Base-by-base conservation (phyloP, 768 basidiomycete genomes). In the Boletellus emodensis region DNA sequence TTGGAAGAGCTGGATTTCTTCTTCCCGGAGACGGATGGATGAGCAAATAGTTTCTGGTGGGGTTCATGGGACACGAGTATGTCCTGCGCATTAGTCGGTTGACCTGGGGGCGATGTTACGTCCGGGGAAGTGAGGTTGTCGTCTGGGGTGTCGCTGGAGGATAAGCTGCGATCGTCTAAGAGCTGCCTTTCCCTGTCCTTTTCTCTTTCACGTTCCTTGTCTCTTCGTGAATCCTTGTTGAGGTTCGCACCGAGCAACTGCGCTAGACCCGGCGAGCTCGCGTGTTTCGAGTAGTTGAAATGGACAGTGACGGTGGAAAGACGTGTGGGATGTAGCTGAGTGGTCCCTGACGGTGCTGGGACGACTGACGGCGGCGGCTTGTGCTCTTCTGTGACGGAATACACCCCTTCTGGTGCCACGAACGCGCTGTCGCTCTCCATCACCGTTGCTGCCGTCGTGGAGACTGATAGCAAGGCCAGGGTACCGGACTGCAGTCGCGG, bases 351-450 rank as follows among this genome's bases (percentile, higher is more conserved):
- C 40, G 70, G 69, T 45, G 69, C 69, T 54, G 77, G 76, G 43
- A 72, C 58, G 32, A 72, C 64, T 2, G 20, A 3, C 39, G 76
- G 71, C 0, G 87, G 71, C 0, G 87, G 83, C 66, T 84, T 90
- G 75, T 88, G 84, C 62, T 92, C 91, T 59, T 92, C 90, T 15
- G 85, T 89, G 64, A 90, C 80, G 22, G 88, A 85, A 73, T 93
- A 93, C 38, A 92, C 88, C 58, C 90, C 90, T 69, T 93, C 90
- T 46, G 90, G 90, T 32, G 90, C 90, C 40, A 91, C 85, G 68
- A 93, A 91, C 24, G 88, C 86, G 52, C 80, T 78, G 47, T 90
- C 88, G 76, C 79, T 87, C 75, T 91, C 88, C 85, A 90, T 89
- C 57, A 32, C 30, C 30, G 35, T 13, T 15, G 44, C 26, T 42